phyloP scores from a whole-genome alignment of 2,329 filamentous ascomycete species.

The Trichoderma sp. region DNA sequence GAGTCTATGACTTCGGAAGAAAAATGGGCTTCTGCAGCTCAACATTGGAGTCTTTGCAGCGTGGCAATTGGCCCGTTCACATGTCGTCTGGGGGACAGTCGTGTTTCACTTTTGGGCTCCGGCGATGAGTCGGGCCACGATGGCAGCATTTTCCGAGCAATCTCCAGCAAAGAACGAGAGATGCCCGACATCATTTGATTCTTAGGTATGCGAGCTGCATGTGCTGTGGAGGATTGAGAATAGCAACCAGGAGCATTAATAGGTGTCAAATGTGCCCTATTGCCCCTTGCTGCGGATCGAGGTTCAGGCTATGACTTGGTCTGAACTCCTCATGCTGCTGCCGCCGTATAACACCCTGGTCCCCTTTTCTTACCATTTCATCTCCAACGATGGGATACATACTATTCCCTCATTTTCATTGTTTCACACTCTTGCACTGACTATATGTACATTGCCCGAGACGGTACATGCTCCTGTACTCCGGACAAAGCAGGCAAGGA shows the following conservation, averaged over 20 bases:
- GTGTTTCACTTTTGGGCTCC: slow-evolving; percentile 10
- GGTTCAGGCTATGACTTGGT: neutral
- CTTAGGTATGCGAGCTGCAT: neutral
- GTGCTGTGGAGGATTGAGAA: neutral
- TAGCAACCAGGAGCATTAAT: neutral
- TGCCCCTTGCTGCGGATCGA: neutral
- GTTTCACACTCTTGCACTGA: neutral
- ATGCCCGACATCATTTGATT: neutral
- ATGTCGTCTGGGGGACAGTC: neutral
- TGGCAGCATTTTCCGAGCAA: slow-evolving; percentile 11
- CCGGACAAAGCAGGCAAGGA: neutral
- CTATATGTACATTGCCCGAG: neutral
- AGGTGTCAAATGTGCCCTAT: neutral
- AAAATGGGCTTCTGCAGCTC: neutral
- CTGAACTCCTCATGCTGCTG: neutral
- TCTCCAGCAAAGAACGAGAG: slow-evolving; percentile 15
- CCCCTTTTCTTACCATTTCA: neutral
- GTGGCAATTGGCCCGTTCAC: neutral
- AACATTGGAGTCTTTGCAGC: neutral
- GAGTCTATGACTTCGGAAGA: neutral
- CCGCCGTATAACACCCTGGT: neutral
- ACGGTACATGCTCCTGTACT: neutral
- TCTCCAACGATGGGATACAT: neutral
- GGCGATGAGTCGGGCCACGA: slow-evolving; percentile 8
- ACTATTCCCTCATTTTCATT: neutral